Percentiles rank a stretch among this genome's conserved stretches.
Evolutionary conservation across 2,329 filamentous ascomycete genomes (phyloP).

Genomic region (Apiospora malaysiana): DNA sequence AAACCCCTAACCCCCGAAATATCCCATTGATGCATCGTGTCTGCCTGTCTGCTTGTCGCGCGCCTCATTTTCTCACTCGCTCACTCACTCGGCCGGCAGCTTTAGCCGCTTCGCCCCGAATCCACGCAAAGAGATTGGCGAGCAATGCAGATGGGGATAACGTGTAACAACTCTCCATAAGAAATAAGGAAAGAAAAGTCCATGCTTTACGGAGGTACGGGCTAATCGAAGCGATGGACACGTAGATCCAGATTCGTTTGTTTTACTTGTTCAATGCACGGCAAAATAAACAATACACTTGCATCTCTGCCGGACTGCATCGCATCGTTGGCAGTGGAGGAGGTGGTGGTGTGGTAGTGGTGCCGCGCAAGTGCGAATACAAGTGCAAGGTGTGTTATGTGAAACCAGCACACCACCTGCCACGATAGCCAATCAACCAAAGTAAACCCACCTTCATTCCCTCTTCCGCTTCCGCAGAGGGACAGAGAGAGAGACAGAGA

Average conservation of each 20-base stretch:
- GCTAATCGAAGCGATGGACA: not conserved
- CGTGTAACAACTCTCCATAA: not conserved
- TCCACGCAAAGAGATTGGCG: not conserved
- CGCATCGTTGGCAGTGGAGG: not conserved
- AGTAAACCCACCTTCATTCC: not conserved
- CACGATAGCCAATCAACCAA: not conserved
- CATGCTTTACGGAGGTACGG: not conserved
- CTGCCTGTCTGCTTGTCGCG: too few relatives aligned
- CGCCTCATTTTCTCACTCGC: too few relatives aligned
- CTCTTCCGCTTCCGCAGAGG: not conserved
- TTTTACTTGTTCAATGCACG: not conserved
- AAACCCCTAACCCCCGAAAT: not conserved
- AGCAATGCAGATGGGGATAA: not conserved
- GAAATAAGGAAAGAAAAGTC: not conserved
- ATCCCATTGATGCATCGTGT: not conserved
- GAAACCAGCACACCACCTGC: conserved; percentile 17
- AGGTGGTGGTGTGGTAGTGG: not conserved
- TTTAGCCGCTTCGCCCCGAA: too few relatives aligned
- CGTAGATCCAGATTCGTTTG: not conserved
- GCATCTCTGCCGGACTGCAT: too few relatives aligned
- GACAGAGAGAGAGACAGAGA: not conserved
- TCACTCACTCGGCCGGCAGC: too few relatives aligned
- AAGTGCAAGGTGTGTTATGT: not conserved
- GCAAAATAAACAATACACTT: not conserved
- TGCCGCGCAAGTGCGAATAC: too few relatives aligned